These are phyloP conservation scores for Colletotrichum sp. DNA, from an alignment of 2,329 filamentous ascomycete species.

Conservation along the genomic window DNA sequence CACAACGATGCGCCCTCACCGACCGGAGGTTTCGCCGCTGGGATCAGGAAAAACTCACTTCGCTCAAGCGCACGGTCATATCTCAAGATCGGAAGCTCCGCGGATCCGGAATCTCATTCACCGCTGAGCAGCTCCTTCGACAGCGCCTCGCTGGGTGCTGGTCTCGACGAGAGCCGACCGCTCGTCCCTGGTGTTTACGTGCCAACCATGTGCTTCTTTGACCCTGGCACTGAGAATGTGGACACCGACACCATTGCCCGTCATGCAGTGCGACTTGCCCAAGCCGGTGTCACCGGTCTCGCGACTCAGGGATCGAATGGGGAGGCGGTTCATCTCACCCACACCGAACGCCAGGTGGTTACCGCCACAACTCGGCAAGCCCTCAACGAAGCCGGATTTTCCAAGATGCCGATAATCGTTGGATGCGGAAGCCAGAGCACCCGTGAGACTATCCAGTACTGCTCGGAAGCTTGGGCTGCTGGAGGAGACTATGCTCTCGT, in stretches of 20 bases:
- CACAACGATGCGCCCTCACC: constrained; percentile 54
- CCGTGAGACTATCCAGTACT: constrained; percentile 73
- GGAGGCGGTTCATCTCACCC: constrained; percentile 80
- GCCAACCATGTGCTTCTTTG: constrained; percentile 77
- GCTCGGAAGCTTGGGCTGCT: constrained; percentile 69
- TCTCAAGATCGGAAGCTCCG: constrained; percentile 32
- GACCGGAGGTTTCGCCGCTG: constrained; percentile 47
- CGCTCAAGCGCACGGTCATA: constrained; percentile 35
- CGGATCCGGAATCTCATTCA: constrained; percentile 34
- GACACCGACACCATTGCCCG: constrained; percentile 66
- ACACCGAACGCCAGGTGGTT: constrained; percentile 71
- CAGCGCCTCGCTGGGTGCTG: constrained; percentile 38
- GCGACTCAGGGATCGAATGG: constrained; percentile 84
- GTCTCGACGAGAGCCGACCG: constrained; percentile 39
- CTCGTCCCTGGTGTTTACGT: constrained; percentile 69
- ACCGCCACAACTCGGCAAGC: constrained; percentile 74
- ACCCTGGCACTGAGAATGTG: constrained; percentile 67
- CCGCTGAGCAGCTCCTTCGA: constrained; percentile 48
- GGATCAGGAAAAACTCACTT: constrained; percentile 42
- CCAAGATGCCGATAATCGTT: constrained; percentile 74
- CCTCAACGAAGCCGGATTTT: constrained; percentile 69
- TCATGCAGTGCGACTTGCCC: constrained; percentile 72
- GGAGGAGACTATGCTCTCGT: constrained; percentile 80
- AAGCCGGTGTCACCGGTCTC: constrained; percentile 75
- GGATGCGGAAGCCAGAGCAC: constrained; percentile 78